Conservation (phyloP, 108 stramenopile genomes). For the Chaetoceros muelleri region DNA sequence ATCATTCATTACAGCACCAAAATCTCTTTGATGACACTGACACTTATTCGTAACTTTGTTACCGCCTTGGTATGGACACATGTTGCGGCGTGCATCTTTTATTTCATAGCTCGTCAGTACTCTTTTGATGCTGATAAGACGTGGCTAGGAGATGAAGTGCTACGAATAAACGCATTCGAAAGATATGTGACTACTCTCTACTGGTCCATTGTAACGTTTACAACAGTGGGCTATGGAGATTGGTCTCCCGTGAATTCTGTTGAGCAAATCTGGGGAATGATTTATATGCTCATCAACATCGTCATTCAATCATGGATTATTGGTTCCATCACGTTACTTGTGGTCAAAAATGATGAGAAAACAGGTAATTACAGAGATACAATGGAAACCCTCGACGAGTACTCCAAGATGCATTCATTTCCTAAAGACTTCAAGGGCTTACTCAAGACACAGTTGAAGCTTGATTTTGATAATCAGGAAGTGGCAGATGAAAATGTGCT, state of each 20-base stretch:
- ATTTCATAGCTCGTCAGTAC: conserved; percentile 38
- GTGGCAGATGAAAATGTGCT: conserved; percentile 44
- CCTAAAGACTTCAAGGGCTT: conserved; percentile 12
- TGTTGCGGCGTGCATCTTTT: conserved; percentile 44
- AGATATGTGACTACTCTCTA: conserved; percentile 33
- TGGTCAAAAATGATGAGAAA: conserved; percentile 43
- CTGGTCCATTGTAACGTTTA: conserved; percentile 44
- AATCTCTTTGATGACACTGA: conserved; percentile 30
- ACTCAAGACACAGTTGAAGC: conserved; percentile 27
- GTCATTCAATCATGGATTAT: conserved; percentile 31
- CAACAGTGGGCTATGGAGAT: conserved; percentile 36
- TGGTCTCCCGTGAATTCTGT: conserved; percentile 31
- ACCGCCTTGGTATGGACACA: conserved; percentile 39
- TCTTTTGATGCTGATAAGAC: conserved; percentile 34
- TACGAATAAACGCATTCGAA: conserved; percentile 15
- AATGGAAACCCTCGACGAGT: conserved; percentile 19
- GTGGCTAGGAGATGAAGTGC: conserved; percentile 27
- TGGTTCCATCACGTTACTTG: conserved; percentile 46
- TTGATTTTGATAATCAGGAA: conserved; percentile 35
- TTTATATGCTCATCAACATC: conserved; percentile 44
- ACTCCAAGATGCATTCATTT: conserved; percentile 10
- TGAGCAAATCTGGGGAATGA: conserved; percentile 29
- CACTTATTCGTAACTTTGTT: conserved; percentile 34
- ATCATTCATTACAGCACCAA: conserved; percentile 32
- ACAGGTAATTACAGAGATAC: conserved; percentile 28